phyloP scores from a whole-genome alignment of 208 protist species.

The Trypanosomatidae sp. region DNA sequence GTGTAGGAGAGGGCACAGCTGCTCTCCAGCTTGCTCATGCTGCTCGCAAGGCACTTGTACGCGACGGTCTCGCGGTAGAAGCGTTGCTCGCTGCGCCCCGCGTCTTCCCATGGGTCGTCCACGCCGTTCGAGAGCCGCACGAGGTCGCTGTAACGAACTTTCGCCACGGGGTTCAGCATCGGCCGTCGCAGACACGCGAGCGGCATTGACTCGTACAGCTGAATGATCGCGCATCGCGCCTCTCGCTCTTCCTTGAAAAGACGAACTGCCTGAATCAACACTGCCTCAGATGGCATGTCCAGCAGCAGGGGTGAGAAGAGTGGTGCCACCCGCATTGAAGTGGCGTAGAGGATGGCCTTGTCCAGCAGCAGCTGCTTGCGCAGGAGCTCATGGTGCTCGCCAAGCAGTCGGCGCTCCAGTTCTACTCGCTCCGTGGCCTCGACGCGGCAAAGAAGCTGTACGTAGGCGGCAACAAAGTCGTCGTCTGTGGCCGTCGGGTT shows the following conservation, averaged over 20 bases:
- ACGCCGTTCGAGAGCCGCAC: slow-evolving; percentile 24
- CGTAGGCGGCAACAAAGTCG: slow-evolving; percentile 35
- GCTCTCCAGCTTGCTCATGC: slow-evolving; percentile 13
- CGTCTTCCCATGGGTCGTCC: slow-evolving; percentile 27
- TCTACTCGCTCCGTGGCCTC: slow-evolving; percentile 67
- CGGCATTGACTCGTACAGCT: slow-evolving; percentile 60
- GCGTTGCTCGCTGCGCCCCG: slow-evolving; percentile 28
- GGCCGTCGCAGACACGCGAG: slow-evolving; percentile 60
- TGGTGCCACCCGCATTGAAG: slow-evolving; percentile 34
- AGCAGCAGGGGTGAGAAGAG: slow-evolving; percentile 62
- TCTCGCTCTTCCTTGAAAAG: slow-evolving; percentile 64
- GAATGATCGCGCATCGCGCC: slow-evolving; percentile 42
- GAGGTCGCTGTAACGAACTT: slow-evolving; percentile 36
- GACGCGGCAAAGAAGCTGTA: slow-evolving; percentile 53
- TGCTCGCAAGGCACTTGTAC: slow-evolving; percentile 16
- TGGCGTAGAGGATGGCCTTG: slow-evolving; percentile 28
- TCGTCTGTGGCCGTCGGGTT: slow-evolving; percentile 5
- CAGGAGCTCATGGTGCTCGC: slow-evolving; percentile 35
- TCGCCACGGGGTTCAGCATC: slow-evolving; percentile 42
- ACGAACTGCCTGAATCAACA: slow-evolving; percentile 45
- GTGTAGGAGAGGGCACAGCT: neutral
- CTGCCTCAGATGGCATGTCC: slow-evolving; percentile 34
- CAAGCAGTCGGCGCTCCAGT: slow-evolving; percentile 42
- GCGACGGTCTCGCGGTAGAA: slow-evolving; percentile 17
- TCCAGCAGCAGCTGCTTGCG: slow-evolving; percentile 22